phyloP scores from a whole-genome alignment of 345 rosid species.

The Hibiscus trionum region DNA sequence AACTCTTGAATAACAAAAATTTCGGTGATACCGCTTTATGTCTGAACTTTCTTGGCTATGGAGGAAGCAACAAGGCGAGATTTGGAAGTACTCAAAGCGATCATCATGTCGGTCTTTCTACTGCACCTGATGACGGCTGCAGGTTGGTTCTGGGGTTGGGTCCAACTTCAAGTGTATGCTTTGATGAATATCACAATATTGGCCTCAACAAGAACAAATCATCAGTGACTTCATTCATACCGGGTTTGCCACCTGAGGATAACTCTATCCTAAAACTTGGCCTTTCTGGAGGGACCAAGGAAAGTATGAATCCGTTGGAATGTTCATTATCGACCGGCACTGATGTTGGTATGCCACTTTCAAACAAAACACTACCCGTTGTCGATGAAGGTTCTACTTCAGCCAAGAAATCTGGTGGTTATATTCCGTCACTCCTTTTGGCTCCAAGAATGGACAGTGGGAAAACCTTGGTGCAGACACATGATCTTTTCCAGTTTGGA shows the following conservation, averaged over 20 bases:
- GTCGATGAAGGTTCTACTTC: constrained; percentile 94
- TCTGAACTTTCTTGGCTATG: constrained; percentile 52
- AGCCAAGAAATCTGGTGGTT: constrained; percentile 89
- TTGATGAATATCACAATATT: constrained; percentile 26
- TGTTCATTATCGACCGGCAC: constrained; percentile 39
- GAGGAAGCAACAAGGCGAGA: constrained; percentile 38
- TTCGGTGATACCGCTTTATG: constrained; percentile 65
- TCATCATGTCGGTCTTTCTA: constrained; percentile 36
- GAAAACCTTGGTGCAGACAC: constrained; percentile 30
- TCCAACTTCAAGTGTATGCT: constrained; percentile 57
- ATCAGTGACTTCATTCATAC: constrained; percentile 23
- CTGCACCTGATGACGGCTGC: constrained; percentile 64
- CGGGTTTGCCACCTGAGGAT: constrained; percentile 36
- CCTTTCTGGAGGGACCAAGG: constrained; percentile 48
- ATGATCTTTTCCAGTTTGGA: constrained; percentile 39
- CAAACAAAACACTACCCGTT: constrained; percentile 38
- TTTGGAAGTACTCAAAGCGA: constrained; percentile 27
- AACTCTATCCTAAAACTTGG: constrained; percentile 73
- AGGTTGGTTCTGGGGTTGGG: constrained; percentile 90
- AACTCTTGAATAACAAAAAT: constrained; percentile 36
- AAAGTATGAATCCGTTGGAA: constrained; percentile 33
- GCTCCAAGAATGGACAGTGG: constrained; percentile 44
- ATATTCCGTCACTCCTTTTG: constrained; percentile 77
- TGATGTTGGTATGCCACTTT: constrained; percentile 21
- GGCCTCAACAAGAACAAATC: constrained; percentile 37